Conservation (phyloP, 306 rosid species). For the Glycine soja region DNA sequence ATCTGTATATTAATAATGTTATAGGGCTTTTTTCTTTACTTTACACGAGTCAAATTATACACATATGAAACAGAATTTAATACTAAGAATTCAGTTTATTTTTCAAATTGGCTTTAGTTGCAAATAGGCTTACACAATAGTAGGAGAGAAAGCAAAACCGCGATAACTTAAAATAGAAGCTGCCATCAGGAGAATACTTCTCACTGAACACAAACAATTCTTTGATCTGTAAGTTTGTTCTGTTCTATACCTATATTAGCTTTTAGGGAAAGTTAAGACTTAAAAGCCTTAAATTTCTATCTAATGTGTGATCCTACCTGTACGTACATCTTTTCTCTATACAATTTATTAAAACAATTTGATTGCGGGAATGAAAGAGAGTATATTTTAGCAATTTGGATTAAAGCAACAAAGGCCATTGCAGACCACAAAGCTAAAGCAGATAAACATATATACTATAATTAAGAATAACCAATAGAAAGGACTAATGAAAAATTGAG, state of each 20-base stretch:
- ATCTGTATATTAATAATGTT: neutral
- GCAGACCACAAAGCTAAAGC: constrained; percentile 19
- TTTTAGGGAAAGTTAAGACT: constrained; percentile 33
- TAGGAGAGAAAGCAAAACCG: too few relatives aligned
- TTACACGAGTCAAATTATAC: too few relatives aligned
- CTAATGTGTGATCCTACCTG: constrained; percentile 31
- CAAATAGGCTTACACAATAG: neutral
- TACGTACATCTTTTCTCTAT: neutral
- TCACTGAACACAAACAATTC: constrained; percentile 9
- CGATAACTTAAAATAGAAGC: constrained; percentile 41
- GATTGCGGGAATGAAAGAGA: neutral
- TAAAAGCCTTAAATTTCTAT: constrained; percentile 28
- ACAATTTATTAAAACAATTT: neutral
- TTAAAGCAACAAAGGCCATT: constrained; percentile 27
- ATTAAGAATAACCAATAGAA: constrained; percentile 3
- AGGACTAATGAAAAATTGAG: neutral
- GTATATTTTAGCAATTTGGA: constrained; percentile 21
- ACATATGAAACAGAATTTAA: neutral
- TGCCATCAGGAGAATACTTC: constrained; percentile 11
- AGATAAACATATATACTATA: neutral
- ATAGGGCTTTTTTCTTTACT: neutral
- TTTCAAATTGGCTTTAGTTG: neutral
- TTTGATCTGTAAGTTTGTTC: constrained; percentile 38
- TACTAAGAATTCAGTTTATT: neutral
- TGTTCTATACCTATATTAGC: neutral